phyloP scores from a whole-genome alignment of 495 filamentous ascomycete species.

The Podospora didyma region DNA sequence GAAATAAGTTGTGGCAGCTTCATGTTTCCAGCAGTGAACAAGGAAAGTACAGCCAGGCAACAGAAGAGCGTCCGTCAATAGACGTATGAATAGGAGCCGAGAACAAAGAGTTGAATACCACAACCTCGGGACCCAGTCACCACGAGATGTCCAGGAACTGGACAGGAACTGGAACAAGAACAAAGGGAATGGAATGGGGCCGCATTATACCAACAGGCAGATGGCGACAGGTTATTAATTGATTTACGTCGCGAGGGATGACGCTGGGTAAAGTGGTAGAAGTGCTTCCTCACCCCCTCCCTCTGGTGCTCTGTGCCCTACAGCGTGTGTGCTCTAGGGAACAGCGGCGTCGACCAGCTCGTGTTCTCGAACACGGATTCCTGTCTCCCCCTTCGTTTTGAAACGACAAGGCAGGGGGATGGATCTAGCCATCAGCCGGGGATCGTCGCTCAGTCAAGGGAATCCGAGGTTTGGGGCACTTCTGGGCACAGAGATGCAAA shows the following conservation, averaged over 20 bases:
- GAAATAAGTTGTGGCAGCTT: conserved; percentile 1
- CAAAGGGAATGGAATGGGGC: neutral
- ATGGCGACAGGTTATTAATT: neutral
- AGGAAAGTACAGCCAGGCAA: neutral
- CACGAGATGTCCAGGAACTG: neutral
- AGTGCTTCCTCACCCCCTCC: no score
- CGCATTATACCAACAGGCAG: neutral
- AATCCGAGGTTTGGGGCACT: no score
- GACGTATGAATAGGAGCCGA: neutral
- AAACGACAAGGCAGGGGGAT: no score
- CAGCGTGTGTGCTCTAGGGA: no score
- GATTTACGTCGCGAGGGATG: neutral
- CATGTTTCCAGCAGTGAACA: neutral
- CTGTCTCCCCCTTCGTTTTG: no score
- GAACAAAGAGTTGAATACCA: neutral
- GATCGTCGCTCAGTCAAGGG: no score
- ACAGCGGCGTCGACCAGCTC: no score
- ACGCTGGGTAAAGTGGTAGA: no score
- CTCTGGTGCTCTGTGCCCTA: no score
- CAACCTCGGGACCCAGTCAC: neutral
- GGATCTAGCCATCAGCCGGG: no score
- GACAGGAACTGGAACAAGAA: neutral
- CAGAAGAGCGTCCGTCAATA: neutral
- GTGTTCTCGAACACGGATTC: no score
- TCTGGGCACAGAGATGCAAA: no score